These are phyloP conservation scores for Verruconis gallopava DNA, from an alignment of 2,329 filamentous ascomycete species.

Conservation along the genomic window DNA sequence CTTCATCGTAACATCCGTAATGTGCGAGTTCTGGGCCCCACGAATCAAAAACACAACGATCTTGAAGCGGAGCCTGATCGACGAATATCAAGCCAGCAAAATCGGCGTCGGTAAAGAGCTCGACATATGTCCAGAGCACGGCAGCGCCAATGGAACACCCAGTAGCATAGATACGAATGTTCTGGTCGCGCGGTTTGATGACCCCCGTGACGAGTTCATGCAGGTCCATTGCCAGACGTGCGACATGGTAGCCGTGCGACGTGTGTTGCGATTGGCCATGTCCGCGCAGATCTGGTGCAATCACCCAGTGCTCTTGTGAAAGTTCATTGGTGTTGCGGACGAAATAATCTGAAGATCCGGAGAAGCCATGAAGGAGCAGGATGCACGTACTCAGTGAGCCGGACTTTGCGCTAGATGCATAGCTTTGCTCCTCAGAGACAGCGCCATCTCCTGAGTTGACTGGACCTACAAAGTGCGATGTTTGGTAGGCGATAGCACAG, in stretches of 20 bases:
- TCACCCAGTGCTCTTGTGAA: constrained; percentile 25
- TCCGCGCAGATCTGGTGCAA: constrained; percentile 44
- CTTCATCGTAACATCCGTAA: constrained; percentile 14
- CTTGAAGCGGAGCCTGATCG: constrained; percentile 19
- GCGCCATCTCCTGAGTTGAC: not conserved
- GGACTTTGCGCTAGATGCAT: no score
- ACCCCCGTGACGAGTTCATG: constrained; percentile 17
- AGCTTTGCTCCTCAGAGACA: no score
- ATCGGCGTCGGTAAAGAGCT: constrained; percentile 15
- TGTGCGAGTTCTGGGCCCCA: constrained; percentile 18
- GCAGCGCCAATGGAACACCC: constrained; percentile 12
- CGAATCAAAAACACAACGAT: constrained; percentile 6
- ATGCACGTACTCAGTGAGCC: not conserved
- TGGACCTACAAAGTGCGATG: not conserved
- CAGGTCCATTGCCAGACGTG: constrained; percentile 18
- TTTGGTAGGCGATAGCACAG: not conserved
- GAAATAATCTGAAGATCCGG: constrained; percentile 33
- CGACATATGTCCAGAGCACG: constrained; percentile 18
- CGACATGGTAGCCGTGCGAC: constrained; percentile 18
- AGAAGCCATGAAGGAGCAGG: constrained; percentile 29
- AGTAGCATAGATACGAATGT: not conserved
- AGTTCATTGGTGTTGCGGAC: constrained; percentile 34
- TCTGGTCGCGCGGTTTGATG: not conserved
- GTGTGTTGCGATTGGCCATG: constrained; percentile 18
- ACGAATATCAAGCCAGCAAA: constrained; percentile 19